These are phyloP conservation scores for Brassica rapa DNA, from an alignment of 345 rosid species.

Conservation along the genomic window DNA sequence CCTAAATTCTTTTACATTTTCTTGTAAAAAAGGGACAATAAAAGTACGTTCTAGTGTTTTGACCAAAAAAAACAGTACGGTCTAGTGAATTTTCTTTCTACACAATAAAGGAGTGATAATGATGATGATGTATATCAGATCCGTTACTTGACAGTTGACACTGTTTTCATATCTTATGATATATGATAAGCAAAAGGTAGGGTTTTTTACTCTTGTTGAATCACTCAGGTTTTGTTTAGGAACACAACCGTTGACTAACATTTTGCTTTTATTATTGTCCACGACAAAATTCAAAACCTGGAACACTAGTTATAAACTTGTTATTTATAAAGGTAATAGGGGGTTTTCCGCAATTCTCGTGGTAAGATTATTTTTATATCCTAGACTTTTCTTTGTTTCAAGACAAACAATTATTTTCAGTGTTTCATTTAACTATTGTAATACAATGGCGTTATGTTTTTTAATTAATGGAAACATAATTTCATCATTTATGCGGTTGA, in stretches of 20 bases:
- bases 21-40: conserved; percentile 1
- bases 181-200: neutral
- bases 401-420: too few species aligned
- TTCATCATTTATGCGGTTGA: too few species aligned
- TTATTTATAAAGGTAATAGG: too few species aligned
- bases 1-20: neutral
- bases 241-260: neutral
- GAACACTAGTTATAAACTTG: too few species aligned
- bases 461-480: too few species aligned
- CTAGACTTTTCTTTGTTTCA: too few species aligned
- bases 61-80: neutral
- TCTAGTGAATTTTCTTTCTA: neutral
- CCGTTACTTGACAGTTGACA: neutral
- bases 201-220: neutral
- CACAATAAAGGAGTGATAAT: neutral
- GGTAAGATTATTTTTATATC: too few species aligned
- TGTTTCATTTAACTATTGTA: too few species aligned
- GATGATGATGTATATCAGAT: neutral
- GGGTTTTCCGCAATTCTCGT: too few species aligned
- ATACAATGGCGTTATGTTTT: too few species aligned
- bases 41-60: neutral
- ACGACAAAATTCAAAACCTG: too few species aligned
- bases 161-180: neutral
- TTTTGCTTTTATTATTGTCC: neutral
- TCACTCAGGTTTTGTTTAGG: neutral